These are phyloP conservation scores for Edaphochlamys debaryana DNA, from an alignment of 139 green algal species.

Conservation along the genomic window DNA sequence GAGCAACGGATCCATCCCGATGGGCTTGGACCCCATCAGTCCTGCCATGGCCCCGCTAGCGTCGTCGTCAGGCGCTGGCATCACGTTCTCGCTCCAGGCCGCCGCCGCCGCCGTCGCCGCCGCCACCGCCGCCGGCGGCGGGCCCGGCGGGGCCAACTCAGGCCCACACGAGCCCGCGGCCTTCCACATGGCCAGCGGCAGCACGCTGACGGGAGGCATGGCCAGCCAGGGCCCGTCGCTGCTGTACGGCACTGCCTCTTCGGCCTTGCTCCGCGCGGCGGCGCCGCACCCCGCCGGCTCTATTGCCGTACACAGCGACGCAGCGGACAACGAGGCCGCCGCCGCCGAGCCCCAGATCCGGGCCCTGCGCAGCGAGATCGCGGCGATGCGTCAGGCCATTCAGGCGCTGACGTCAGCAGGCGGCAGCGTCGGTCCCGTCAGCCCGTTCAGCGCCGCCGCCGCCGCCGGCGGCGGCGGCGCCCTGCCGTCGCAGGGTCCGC, in stretches of 20 bases:
- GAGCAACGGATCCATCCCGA: neutral
- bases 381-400: conserved; percentile 40
- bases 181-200: neutral
- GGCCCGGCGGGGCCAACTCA: too few species aligned
- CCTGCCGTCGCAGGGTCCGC: too few species aligned
- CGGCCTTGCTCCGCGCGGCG: too few species aligned
- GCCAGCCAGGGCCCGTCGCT: neutral
- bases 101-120: conserved; percentile 6
- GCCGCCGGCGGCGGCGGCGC: neutral
- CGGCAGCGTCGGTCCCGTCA: neutral
- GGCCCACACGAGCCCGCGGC: neutral
- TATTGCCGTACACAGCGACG: too few species aligned
- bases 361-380: conserved; percentile 36
- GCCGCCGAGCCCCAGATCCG: conserved; percentile 38
- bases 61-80: neutral
- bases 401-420: conserved; percentile 7
- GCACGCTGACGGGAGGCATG: too few species aligned
- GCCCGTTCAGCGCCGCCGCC: neutral
- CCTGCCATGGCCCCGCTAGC: neutral
- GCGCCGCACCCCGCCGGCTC: too few species aligned
- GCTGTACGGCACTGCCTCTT: neutral
- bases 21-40: neutral
- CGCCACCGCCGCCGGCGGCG: neutral
- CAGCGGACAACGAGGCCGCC: neutral
- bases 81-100: conserved; percentile 29